These are phyloP conservation scores for Tausonia pullulans DNA, from an alignment of 1,284 basidiomycete genomes.

Conservation along the genomic window DNA sequence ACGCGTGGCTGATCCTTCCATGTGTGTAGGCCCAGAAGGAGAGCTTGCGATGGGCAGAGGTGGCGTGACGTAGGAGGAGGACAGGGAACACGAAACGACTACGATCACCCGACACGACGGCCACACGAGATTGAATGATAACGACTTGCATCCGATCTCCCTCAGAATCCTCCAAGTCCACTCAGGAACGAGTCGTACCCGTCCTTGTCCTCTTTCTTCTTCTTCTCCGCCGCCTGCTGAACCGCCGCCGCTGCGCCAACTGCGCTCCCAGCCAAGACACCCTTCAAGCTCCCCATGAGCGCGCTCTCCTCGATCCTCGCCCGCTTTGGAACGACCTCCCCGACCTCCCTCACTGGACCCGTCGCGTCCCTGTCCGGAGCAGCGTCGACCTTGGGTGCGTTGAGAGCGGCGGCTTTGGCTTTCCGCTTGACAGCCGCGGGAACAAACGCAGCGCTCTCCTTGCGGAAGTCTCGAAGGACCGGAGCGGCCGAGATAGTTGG, in stretches of 20 bases:
- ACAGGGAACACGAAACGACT: background rate
- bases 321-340: slow-evolving; percentile 9
- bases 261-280: slow-evolving; percentile 23
- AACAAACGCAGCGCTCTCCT: slow-evolving; percentile 80
- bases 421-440: slow-evolving; percentile 42
- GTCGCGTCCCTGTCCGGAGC: slow-evolving; percentile 7
- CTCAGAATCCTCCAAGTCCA: slow-evolving; percentile 27
- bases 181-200: slow-evolving; percentile 31
- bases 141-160: background rate
- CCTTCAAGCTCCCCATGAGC: slow-evolving; percentile 30
- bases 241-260: slow-evolving; percentile 1
- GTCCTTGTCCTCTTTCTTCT: slow-evolving; percentile 19
- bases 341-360: slow-evolving; percentile 17
- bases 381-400: slow-evolving; percentile 25
- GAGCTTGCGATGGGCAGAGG: background rate
- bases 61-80: too few relatives aligned
- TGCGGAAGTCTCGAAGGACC: slow-evolving; percentile 76
- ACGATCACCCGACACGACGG: background rate
- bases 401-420: slow-evolving; percentile 18
- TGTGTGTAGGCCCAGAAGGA: background rate
- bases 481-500: slow-evolving; percentile 61
- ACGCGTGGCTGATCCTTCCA: too few relatives aligned
- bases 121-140: background rate
- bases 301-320: slow-evolving; percentile 17
- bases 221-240: background rate